Evolutionary conservation across 306 rosid genomes (phyloP).

Genomic region (Abrus pulchellus): DNA sequence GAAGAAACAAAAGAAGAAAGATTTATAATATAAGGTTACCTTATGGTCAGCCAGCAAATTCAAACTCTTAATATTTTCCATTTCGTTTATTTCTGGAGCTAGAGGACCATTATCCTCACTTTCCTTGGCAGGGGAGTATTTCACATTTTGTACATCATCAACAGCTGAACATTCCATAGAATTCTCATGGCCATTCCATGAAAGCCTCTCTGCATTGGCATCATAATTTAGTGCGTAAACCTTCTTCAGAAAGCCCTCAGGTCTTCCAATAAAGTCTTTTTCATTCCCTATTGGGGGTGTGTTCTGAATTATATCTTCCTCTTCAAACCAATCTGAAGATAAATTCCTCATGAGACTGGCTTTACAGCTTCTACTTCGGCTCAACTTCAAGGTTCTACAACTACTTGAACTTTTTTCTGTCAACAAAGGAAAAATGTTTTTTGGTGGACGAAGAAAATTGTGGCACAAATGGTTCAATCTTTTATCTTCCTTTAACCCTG

Average conservation of each 20-base stretch:
- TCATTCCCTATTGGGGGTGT: constrained; percentile 74
- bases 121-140: constrained; percentile 53
- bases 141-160: constrained; percentile 50
- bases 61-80: constrained; percentile 41
- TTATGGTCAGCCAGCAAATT: constrained; percentile 53
- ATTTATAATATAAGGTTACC: constrained; percentile 57
- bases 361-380: constrained; percentile 84
- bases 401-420: constrained; percentile 47
- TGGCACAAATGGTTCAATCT: constrained; percentile 46
- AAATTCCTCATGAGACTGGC: constrained; percentile 64
- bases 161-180: constrained; percentile 46
- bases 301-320: constrained; percentile 59
- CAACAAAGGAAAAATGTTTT: constrained; percentile 58
- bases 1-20: constrained; percentile 17
- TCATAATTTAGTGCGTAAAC: constrained; percentile 55
- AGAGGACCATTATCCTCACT: constrained; percentile 40
- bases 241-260: constrained; percentile 63
- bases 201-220: constrained; percentile 48
- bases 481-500: constrained; percentile 55
- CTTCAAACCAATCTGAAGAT: constrained; percentile 64
- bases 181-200: constrained; percentile 56
- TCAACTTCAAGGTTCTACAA: constrained; percentile 55
- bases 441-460: constrained; percentile 58
- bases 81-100: constrained; percentile 52
- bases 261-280: constrained; percentile 70